phyloP scores from a whole-genome alignment of 2,329 filamentous ascomycete species.

The Pseudogymnoascus sp. region DNA sequence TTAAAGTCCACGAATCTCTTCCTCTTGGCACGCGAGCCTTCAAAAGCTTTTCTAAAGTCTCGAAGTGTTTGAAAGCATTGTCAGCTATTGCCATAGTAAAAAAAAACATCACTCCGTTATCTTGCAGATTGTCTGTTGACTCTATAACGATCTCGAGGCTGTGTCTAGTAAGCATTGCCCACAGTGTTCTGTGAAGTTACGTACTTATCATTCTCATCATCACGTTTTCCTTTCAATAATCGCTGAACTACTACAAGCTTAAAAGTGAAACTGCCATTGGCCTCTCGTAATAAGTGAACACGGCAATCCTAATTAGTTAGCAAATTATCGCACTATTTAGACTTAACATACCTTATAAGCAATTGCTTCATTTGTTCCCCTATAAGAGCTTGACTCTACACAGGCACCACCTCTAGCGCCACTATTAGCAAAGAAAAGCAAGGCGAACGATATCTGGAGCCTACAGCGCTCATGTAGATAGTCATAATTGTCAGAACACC shows the following conservation, averaged over 20 bases:
- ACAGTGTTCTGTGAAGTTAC: neutral
- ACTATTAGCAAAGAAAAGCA: neutral
- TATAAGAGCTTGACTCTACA: conserved; percentile 9
- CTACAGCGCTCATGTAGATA: conserved; percentile 3
- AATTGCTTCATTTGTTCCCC: conserved; percentile 2
- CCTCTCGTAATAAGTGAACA: neutral
- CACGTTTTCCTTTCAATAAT: neutral
- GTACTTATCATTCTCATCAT: conserved; percentile 7
- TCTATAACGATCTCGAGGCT: neutral
- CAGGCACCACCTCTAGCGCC: neutral
- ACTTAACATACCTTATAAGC: conserved; percentile 4
- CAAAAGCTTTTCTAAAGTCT: neutral
- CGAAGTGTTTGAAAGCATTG: neutral
- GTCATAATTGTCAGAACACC: too few species aligned
- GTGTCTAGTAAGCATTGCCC: too few species aligned
- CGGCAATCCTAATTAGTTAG: neutral
- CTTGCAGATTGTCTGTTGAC: neutral
- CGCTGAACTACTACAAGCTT: neutral
- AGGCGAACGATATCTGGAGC: neutral
- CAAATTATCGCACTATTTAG: neutral
- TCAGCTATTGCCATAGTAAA: conserved; percentile 2
- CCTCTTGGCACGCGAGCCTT: neutral
- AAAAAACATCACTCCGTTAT: conserved; percentile 6
- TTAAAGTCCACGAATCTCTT: too few species aligned
- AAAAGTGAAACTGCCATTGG: neutral